A percentile compares a stretch with the other conserved stretches of the same genome.
These are phyloP conservation scores for Extremus antarcticus DNA, from an alignment of 495 filamentous ascomycete species.

Conservation along the genomic window DNA sequence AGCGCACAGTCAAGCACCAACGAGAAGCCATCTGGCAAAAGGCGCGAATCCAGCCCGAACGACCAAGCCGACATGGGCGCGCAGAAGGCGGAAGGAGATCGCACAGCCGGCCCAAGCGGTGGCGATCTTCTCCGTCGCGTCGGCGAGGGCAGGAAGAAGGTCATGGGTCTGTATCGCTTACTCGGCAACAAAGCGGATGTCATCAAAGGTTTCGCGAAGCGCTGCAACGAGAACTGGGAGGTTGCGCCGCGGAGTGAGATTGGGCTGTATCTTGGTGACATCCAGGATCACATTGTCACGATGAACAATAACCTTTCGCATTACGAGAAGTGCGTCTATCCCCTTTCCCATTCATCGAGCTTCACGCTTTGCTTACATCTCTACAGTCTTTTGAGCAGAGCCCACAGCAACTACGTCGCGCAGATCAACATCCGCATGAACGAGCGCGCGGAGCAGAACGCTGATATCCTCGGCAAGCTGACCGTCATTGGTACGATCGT, in stretches of 20 bases:
- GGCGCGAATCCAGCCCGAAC: too few relatives aligned
- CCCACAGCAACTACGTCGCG: constrained; percentile 92
- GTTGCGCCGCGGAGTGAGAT: constrained; percentile 92
- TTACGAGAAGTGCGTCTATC: constrained; percentile 72
- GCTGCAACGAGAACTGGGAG: constrained; percentile 97
- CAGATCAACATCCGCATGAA: constrained; percentile 95
- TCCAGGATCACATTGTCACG: constrained; percentile 97
- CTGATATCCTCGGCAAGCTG: constrained; percentile 85
- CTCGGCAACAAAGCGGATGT: constrained; percentile 97
- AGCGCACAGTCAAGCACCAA: constrained; percentile 16
- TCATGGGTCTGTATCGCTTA: constrained; percentile 86
- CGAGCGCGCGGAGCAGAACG: constrained; percentile 90
- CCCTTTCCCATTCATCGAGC: not conserved
- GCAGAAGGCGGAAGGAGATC: constrained; percentile 27
- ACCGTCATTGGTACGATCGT: constrained; percentile 96
- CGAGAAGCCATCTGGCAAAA: constrained; percentile 15
- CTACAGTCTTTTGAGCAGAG: constrained; percentile 71
- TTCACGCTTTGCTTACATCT: not conserved
- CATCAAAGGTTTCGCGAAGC: constrained; percentile 97
- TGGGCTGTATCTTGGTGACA: constrained; percentile 89
- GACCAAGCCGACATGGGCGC: constrained; percentile 24
- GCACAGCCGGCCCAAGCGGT: constrained; percentile 42
- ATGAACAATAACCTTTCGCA: constrained; percentile 93
- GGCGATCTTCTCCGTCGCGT: constrained; percentile 82
- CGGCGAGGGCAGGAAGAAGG: constrained; percentile 89